These are phyloP conservation scores for Calophaca sinica DNA, from an alignment of 306 rosid genomes.

Conservation along the genomic window DNA sequence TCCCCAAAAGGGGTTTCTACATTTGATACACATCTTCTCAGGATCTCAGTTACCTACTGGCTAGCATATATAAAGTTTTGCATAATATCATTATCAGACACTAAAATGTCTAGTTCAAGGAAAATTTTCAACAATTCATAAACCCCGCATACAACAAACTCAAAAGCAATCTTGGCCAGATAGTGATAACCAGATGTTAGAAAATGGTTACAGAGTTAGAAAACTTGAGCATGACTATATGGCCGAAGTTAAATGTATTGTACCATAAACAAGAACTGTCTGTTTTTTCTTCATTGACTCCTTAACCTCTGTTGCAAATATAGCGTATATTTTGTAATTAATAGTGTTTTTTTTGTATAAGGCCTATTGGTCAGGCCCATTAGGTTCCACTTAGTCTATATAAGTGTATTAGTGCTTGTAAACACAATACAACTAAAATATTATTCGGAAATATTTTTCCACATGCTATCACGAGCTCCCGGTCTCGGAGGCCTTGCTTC, in stretches of 20 bases:
- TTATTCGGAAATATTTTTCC: too few relatives aligned
- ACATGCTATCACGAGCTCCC: too few relatives aligned
- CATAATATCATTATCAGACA: not conserved
- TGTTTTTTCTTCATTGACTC: conserved; percentile 22
- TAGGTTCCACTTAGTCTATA: too few relatives aligned
- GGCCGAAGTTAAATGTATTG: not conserved
- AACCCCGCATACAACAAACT: not conserved
- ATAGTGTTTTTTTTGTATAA: too few relatives aligned
- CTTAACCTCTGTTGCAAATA: not conserved
- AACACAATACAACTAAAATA: too few relatives aligned
- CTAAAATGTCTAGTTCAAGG: conserved; percentile 16
- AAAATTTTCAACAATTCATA: conserved; percentile 5
- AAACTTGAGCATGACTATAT: not conserved
- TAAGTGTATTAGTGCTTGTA: too few relatives aligned
- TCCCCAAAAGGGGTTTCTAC: not conserved
- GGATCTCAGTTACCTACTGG: conserved; percentile 12
- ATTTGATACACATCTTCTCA: conserved; percentile 29
- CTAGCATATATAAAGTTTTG: conserved; percentile 13
- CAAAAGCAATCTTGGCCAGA: not conserved
- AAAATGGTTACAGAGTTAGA: conserved; percentile 23
- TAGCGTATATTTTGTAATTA: too few relatives aligned
- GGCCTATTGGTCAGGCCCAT: too few relatives aligned
- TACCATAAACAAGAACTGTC: not conserved
- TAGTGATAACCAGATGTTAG: not conserved
- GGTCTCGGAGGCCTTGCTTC: too few relatives aligned